Evolutionary conservation across 1,139 yeast species (phyloP), one percentile per base, ranked within the genome.

Genomic region (Kodamaea ohmeri): DNA sequence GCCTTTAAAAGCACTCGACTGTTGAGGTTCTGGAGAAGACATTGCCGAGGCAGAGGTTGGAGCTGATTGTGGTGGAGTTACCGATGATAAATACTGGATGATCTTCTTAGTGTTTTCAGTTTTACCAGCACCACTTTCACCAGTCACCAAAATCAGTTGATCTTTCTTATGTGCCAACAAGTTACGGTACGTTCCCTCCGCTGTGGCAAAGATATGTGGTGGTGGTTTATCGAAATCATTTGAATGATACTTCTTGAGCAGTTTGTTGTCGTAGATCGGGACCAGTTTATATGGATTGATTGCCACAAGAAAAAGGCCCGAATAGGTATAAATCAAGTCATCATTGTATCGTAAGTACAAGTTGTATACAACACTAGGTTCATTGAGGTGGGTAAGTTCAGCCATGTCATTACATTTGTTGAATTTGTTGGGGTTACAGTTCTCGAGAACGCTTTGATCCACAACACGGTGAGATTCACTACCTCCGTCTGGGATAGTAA

Each of bases 61-160:
- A 12, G 39, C 39, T 2, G 43, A 25, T 8, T 37, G 16, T 11
- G 40, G 37, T 19, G 43, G 49, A 1, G 92, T 80, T 28, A 88
- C 80, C 5, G 90, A 81, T 0, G 97, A 88, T 40, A 94, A 71
- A 60, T 89, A 92, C 59, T 90, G 97, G 47, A 94, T 85, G 43
- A 92, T 90, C 54, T 86, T 88, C 60, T 92, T 92, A n/a, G 98
- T 92, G 51, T 88, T 92, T 63, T 92, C 98, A 0, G 98, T 92
- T 59, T 92, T 92, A 41, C 98, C 98, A 0, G 98, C 98, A 45
- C 98, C 99, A 20, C 96, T 85, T 58, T 94, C 99, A 45, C 99
- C 99, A 1, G 98, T 94, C 9, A 94, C 97, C 39, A 94, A 68
- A 38, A 94, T 88, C 12, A 95, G 82, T 62, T 94, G 98, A 60